phyloP scores from a whole-genome alignment of 2,329 filamentous ascomycete species.

The Paecilomyces sp. region DNA sequence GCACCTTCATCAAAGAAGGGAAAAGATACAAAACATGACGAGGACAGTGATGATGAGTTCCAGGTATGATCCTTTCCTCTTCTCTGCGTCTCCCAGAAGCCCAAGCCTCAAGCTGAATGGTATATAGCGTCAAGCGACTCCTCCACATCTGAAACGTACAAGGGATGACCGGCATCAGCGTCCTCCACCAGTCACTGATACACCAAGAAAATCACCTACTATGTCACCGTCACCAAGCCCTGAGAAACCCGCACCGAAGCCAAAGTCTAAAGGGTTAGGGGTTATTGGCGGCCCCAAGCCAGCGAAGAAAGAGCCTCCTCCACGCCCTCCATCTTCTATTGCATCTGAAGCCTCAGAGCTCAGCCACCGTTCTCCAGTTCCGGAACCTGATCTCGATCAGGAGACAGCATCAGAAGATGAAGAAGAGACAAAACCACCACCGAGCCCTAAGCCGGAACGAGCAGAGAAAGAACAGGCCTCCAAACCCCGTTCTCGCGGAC shows the following conservation, averaged over 20 bases:
- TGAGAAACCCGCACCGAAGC: slow-evolving; percentile 1
- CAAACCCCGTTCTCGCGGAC: slow-evolving; percentile 3
- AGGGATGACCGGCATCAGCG: slow-evolving; percentile 1
- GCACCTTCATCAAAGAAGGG: not conserved
- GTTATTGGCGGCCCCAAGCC: slow-evolving; percentile 7
- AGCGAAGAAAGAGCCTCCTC: not conserved
- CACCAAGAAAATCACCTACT: not conserved
- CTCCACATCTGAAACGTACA: slow-evolving; percentile 18
- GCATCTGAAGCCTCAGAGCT: slow-evolving; percentile 4
- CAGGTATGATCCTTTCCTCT: slow-evolving; percentile 21
- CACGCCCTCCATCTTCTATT: slow-evolving; percentile 6
- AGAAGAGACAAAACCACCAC: slow-evolving; percentile 2
- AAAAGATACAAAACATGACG: slow-evolving; percentile 5
- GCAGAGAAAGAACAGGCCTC: not conserved
- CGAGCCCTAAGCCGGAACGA: not conserved
- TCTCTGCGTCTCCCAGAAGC: not conserved
- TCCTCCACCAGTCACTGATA: not conserved
- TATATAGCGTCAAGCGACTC: slow-evolving; percentile 29
- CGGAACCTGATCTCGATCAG: not conserved
- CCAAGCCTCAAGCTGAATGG: slow-evolving; percentile 1
- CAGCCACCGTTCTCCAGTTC: not conserved
- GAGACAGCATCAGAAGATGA: not conserved
- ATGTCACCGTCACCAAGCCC: not conserved
- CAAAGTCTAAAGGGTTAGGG: slow-evolving; percentile 9
- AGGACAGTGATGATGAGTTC: slow-evolving; percentile 28